Base-by-base conservation (phyloP, 805 yeast species). In the Ogataea glucozyma region DNA sequence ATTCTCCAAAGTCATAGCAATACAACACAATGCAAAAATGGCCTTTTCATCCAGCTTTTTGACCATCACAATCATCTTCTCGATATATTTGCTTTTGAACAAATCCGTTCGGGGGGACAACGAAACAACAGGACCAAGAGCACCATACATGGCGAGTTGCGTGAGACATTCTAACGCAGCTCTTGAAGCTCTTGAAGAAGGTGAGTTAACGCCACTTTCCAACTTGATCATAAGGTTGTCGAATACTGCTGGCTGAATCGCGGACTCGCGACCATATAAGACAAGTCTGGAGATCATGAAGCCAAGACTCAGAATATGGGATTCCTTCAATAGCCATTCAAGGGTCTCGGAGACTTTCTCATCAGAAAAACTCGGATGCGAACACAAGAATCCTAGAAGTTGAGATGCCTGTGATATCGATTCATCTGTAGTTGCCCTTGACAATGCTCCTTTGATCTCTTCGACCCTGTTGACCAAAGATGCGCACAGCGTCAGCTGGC, bases 21-120 rank as follows among this genome's bases (percentile, higher is more conserved):
- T 49, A 43, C 72, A 67, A 0, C 88, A 77, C 58, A 83, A 71
- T 0, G 85, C 66, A 27, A 78, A 56, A 4, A 79, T 71, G 0
- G 89, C 75, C 22, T 60, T 66, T 48, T 87, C 95, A 48, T 81
- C 81, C 38, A 70, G 67, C 49, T 75, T 77, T 48, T 78, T 75
- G 6, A 78, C 77, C 31, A 68, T 67, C 0, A 70, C 62, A 30
- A 61, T 57, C 7, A 76, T 31, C 4, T 44, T 18, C 0, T 60
- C 64, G 4, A 58, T 45, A 7, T 77, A 56, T 2, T 48, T 45
- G 0, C 20, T 35, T 20, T 61, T 54, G 30, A 58, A 47, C 0
- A 52, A 36, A 0, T 51, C 49, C 4, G 68, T 46, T 1, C 54
- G 51, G 7, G 51, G 50, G 9, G 55, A 41, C 6, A 57, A 20